These are phyloP conservation scores for Scenedesmus sp. DNA, from an alignment of 163 green algal species.

Conservation along the genomic window DNA sequence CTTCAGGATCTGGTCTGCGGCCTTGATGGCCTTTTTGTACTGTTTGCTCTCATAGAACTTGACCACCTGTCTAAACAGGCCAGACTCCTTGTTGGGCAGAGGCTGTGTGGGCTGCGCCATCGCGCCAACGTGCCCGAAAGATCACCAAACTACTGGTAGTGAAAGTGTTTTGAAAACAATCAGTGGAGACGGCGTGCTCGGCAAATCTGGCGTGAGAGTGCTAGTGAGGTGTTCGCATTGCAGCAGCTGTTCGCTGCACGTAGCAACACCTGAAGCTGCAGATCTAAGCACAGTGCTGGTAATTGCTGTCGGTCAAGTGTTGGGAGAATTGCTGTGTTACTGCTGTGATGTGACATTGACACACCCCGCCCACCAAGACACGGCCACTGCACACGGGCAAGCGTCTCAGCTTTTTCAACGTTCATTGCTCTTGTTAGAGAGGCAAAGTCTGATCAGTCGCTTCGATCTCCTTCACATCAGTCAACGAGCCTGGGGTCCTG, in stretches of 20 bases:
- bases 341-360: background rate
- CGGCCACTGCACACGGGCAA: background rate
- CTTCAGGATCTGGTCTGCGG: conserved; percentile 93
- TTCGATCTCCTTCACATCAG: background rate
- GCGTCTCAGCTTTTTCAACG: background rate
- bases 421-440: background rate
- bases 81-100: conserved; percentile 83
- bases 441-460: background rate
- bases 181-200: background rate
- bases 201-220: background rate
- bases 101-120: conserved; percentile 60
- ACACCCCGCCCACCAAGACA: background rate
- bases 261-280: background rate
- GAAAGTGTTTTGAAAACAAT: background rate
- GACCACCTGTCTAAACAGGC: conserved; percentile 66
- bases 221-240: background rate
- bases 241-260: background rate
- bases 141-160: background rate
- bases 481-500: background rate
- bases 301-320: background rate
- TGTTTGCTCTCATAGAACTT: conserved; percentile 98
- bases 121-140: background rate
- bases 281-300: background rate
- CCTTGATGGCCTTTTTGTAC: conserved; percentile 99
- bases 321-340: background rate